phyloP scores from a whole-genome alignment of 345 rosid species.

The Psidium friedrichsthalianum region DNA sequence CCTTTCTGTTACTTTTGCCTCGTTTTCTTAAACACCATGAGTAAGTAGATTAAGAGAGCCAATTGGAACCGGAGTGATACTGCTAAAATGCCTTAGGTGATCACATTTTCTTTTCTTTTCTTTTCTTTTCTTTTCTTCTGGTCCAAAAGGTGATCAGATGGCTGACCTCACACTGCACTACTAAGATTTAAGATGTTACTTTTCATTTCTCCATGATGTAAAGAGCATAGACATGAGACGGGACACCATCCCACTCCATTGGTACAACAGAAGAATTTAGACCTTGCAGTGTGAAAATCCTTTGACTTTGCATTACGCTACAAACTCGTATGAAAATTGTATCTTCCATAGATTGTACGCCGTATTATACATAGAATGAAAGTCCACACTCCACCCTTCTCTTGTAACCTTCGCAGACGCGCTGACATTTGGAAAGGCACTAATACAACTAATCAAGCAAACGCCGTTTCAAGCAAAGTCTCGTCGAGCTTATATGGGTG shows the following conservation, averaged over 20 bases:
- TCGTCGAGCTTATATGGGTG: neutral
- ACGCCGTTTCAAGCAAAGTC: neutral
- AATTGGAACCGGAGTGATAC: neutral
- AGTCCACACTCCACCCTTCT: neutral
- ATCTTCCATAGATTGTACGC: neutral
- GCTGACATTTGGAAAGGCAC: neutral
- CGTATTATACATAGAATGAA: neutral
- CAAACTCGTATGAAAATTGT: neutral
- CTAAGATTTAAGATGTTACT: neutral
- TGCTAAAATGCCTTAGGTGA: neutral
- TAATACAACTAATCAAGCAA: neutral
- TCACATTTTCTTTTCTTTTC: neutral
- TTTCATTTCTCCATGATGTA: neutral
- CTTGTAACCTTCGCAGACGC: neutral
- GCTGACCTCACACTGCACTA: neutral
- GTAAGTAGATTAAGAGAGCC: neutral
- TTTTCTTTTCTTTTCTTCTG: no score
- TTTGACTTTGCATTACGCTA: neutral
- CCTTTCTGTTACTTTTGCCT: neutral
- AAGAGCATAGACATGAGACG: neutral
- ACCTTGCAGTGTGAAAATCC: neutral
- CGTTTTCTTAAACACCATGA: neutral
- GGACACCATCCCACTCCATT: neutral
- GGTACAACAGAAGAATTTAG: neutral
- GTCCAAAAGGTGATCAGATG: neutral